A percentile compares a stretch with the other conserved stretches of the same genome.
These are phyloP conservation scores for Colletotrichum truncatum DNA, from an alignment of 2,329 filamentous ascomycete genomes.

Conservation along the genomic window DNA sequence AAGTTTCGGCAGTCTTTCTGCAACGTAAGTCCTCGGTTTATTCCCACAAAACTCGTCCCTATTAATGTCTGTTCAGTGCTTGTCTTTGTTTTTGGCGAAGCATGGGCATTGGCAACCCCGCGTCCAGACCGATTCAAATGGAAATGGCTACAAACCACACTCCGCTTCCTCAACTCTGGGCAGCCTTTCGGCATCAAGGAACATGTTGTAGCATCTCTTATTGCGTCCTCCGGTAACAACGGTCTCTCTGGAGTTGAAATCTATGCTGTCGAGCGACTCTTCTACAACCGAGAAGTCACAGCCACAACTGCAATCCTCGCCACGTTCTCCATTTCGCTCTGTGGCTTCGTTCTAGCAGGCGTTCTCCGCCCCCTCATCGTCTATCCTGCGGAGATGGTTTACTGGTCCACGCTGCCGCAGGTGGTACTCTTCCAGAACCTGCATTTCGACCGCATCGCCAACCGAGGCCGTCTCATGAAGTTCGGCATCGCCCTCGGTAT, in stretches of 20 bases:
- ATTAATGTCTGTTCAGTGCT: conserved; percentile 5
- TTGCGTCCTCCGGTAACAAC: conserved; percentile 33
- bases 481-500: conserved; percentile 39
- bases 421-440: conserved; percentile 44
- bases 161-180: conserved; percentile 31
- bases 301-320: conserved; percentile 38
- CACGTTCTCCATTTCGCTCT: conserved; percentile 40
- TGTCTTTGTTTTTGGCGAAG: conserved; percentile 27
- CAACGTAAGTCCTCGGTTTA: conserved; percentile 19
- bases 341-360: conserved; percentile 40
- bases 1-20: conserved; percentile 31
- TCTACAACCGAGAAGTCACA: conserved; percentile 32
- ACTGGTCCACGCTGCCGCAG: conserved; percentile 41
- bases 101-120: conserved; percentile 25
- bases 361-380: conserved; percentile 40
- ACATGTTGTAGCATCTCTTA: conserved; percentile 33
- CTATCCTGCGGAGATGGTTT: conserved; percentile 44
- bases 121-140: conserved; percentile 18
- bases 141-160: background rate
- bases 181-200: conserved; percentile 33
- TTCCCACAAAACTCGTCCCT: too few relatives aligned
- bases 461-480: conserved; percentile 38
- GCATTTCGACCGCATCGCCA: conserved; percentile 39
- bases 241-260: conserved; percentile 33
- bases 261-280: conserved; percentile 33